phyloP scores from a whole-genome alignment of 2,329 filamentous ascomycete genomes.

The Cadophora sp. region DNA sequence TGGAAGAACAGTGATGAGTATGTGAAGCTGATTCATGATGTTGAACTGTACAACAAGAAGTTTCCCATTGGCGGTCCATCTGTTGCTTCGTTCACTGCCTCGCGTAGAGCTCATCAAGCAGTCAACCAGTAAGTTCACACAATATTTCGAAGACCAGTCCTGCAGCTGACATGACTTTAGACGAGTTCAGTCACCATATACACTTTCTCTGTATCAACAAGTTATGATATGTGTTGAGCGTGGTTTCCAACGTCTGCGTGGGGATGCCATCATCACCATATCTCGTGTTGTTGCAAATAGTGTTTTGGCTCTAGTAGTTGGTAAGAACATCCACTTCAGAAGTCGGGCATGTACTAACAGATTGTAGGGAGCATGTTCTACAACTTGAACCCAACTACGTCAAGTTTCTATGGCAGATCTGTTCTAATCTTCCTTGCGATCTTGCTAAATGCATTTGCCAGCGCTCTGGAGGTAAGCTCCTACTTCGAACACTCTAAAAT shows the following conservation, averaged over 20 bases:
- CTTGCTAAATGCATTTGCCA: conserved; percentile 68
- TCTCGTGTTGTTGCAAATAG: conserved; percentile 33
- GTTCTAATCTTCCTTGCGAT: conserved; percentile 72
- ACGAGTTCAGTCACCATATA: conserved; percentile 71
- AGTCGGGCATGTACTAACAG: neutral
- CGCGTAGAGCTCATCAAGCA: conserved; percentile 46
- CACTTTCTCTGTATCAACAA: conserved; percentile 61
- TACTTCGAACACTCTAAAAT: neutral
- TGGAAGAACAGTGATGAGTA: conserved; percentile 54
- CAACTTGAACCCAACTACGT: conserved; percentile 59
- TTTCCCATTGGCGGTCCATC: conserved; percentile 41
- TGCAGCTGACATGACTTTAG: conserved; percentile 49
- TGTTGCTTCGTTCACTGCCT: conserved; percentile 44
- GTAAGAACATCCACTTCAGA: conserved; percentile 13
- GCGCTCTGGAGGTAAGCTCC: conserved; percentile 56
- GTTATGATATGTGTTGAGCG: conserved; percentile 66
- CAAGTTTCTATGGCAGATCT: conserved; percentile 65
- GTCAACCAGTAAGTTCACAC: conserved; percentile 42
- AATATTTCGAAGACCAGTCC: neutral
- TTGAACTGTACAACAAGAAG: conserved; percentile 56
- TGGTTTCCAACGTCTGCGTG: conserved; percentile 78
- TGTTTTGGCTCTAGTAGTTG: conserved; percentile 65
- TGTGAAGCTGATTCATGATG: conserved; percentile 52
- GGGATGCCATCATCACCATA: conserved; percentile 56
- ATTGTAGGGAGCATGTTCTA: conserved; percentile 63